phyloP scores from a whole-genome alignment of 163 green algal species.

The Volvox carteri region DNA sequence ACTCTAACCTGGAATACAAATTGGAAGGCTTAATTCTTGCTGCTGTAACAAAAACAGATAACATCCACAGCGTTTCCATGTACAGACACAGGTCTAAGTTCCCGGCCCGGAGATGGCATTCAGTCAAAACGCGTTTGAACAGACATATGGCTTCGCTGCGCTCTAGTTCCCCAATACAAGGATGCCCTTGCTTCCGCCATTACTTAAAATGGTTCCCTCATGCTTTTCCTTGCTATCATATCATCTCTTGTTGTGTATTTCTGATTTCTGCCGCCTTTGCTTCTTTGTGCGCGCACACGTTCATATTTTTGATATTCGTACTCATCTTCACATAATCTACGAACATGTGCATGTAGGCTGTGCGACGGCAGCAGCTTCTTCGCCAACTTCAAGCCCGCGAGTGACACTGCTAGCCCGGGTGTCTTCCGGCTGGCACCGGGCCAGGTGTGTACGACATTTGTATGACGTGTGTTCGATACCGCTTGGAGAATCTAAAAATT shows the following conservation, averaged over 20 bases:
- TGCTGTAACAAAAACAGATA: neutral
- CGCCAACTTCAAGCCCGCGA: slow-evolving; percentile 16
- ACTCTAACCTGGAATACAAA: too few species aligned
- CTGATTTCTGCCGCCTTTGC: neutral
- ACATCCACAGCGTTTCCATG: too few species aligned
- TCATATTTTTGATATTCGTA: neutral
- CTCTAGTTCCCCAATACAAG: neutral
- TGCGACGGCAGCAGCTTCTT: neutral
- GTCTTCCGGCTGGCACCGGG: neutral
- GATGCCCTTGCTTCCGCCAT: neutral
- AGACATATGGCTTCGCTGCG: neutral
- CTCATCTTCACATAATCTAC: neutral
- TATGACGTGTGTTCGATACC: too few species aligned
- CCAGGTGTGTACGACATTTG: too few species aligned
- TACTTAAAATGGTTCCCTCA: neutral
- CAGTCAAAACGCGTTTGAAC: neutral
- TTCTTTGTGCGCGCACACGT: neutral
- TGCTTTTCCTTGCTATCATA: neutral
- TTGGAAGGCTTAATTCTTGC: too few species aligned
- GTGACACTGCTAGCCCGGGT: neutral
- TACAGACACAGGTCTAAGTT: too few species aligned
- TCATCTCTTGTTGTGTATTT: neutral
- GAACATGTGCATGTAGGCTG: neutral
- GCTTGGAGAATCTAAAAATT: too few species aligned
- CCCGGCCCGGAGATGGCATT: neutral